A percentile compares a stretch with the other conserved stretches of the same genome.
Evolutionary conservation across 305 asterid genomes (phyloP).

Genomic region (Fraxinus albicans): DNA sequence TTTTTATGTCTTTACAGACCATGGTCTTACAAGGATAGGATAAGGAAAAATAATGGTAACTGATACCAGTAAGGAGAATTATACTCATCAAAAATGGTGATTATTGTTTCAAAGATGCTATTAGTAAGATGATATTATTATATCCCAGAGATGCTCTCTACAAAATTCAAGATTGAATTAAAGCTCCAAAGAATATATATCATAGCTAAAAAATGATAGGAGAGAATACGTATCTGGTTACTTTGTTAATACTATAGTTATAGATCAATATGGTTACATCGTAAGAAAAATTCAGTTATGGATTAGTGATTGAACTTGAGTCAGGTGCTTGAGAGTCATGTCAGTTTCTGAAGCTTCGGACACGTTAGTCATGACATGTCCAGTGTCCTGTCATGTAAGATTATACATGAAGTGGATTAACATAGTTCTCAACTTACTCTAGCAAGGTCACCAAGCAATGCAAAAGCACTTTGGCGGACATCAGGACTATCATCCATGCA

Average conservation of each 20-base stretch:
- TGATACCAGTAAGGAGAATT: neutral
- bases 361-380: neutral
- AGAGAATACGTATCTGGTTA: neutral
- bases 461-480: slow-evolving; percentile 97
- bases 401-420: neutral
- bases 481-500: slow-evolving; percentile 95
- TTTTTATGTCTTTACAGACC: neutral
- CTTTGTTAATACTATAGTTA: neutral
- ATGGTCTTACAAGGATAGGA: neutral
- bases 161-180: neutral
- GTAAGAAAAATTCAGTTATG: neutral
- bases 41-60: neutral
- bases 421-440: slow-evolving; percentile 56
- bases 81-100: neutral
- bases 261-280: neutral
- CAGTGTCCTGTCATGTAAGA: neutral
- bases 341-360: neutral
- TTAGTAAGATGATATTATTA: neutral
- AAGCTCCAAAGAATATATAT: neutral
- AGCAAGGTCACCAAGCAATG: slow-evolving; percentile 97
- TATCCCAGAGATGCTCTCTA: neutral
- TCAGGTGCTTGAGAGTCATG: neutral
- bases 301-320: neutral
- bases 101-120: neutral
- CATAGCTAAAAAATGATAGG: neutral